phyloP scores from a whole-genome alignment of 108 stramenopile genomes.

The Aurantiochytrium sp. region DNA sequence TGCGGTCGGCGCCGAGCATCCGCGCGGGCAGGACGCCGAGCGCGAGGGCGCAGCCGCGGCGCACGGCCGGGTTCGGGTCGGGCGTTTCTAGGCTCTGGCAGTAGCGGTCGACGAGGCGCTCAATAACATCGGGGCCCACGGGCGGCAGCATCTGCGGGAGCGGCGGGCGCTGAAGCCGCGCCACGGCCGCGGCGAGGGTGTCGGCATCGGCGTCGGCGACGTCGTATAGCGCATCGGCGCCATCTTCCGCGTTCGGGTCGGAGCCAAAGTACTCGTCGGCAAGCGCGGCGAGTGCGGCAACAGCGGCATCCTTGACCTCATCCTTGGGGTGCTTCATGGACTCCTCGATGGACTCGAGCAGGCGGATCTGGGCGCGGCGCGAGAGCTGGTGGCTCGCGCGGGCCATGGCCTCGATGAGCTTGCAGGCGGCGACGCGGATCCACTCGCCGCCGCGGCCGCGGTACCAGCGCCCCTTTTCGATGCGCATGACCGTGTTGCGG shows the following conservation, averaged over 20 bases:
- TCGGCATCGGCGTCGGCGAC: constrained; percentile 65
- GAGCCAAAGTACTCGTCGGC: constrained; percentile 30
- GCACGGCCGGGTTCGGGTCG: constrained; percentile 84
- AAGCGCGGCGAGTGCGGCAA: constrained; percentile 67
- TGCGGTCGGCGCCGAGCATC: constrained; percentile 63
- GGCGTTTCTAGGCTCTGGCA: constrained; percentile 65
- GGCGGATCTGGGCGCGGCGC: constrained; percentile 72
- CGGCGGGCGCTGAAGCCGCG: background rate
- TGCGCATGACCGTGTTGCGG: constrained; percentile 64
- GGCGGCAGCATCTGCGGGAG: background rate
- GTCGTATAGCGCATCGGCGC: constrained; percentile 58
- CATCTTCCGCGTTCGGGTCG: background rate
- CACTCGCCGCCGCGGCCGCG: constrained; percentile 92
- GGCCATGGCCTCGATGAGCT: constrained; percentile 81
- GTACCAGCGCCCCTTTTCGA: constrained; percentile 91
- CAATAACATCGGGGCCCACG: background rate
- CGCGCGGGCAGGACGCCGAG: constrained; percentile 78
- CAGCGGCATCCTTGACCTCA: constrained; percentile 73
- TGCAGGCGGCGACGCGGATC: constrained; percentile 81
- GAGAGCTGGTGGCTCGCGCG: constrained; percentile 64
- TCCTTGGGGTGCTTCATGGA: constrained; percentile 86
- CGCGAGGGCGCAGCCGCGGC: constrained; percentile 83
- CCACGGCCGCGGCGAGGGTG: background rate
- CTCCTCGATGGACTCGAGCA: constrained; percentile 84
- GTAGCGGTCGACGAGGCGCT: constrained; percentile 74